Evolutionary conservation across 192 early-diverging fungal species (phyloP), one percentile per base, ranked within the genome.

Genomic region (Backusella circina): DNA sequence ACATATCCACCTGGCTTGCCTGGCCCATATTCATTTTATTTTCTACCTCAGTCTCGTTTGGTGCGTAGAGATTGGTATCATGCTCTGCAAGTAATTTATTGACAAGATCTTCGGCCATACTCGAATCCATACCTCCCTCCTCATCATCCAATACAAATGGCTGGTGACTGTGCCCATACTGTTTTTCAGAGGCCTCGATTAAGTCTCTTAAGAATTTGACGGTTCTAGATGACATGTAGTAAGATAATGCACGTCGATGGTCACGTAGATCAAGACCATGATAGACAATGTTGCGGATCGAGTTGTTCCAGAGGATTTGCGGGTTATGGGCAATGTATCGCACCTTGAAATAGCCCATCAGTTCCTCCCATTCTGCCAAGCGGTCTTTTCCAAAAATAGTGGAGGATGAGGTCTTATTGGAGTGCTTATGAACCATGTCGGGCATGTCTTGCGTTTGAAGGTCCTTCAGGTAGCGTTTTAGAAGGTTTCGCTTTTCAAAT

Each of bases 301-400:
- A 86, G 50, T 88, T 88, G 67, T 95, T 98, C 95, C 95, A 98
- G 18, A 96, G 85, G 41, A 94, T 80, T 57, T 92, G 87, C 1
- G 95, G 86, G 66, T 95, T 96, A 82, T 98, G 95, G 0, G 95
- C 88, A 80, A 97, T 83, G 72, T 90, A 95, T 26, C 90, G 84
- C 76, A 92, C 89, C 35, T 90, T 84, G 75, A 95, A 96, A 36
- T 84, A 73, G 10, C 83, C 80, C 68, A 82, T 76, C 3, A 70
- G 16, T 13, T 84, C 75, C 30, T 81, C 83, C 82, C 84, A 84
- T 35, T 78, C 70, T 18, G 51, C 35, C 28, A 77, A 78, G 44
- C 65, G 18, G 74, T 84, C 75, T 31, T 86, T 64, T 39, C 78
- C 75, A 74, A 81, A 81, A 30, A 79, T 64, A 2, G 72, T 83